Conservation (phyloP, 345 rosid species). For the Arabidopsis thaliana region DNA sequence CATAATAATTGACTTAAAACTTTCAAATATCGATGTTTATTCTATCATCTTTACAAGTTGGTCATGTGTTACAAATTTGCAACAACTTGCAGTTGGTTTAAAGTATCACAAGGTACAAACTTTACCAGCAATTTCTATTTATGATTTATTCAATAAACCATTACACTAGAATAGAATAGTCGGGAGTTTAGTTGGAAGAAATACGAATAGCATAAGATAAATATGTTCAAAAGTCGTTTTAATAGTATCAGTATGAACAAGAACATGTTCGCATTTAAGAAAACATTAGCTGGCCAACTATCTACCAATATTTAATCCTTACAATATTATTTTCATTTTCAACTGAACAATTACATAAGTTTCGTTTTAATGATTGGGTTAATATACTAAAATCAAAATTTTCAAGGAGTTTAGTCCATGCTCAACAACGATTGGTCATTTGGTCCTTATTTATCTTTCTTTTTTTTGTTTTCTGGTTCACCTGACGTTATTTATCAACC, state of each 20-base stretch:
- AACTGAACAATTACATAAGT: slow-evolving; percentile 19
- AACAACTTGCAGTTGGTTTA: slow-evolving; percentile 31
- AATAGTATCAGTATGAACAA: slow-evolving; percentile 11
- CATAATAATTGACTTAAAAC: neutral
- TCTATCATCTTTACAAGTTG: slow-evolving; percentile 7
- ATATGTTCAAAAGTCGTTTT: neutral
- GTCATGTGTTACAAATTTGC: slow-evolving; percentile 13
- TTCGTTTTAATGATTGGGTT: slow-evolving; percentile 20
- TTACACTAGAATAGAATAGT: neutral
- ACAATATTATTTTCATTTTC: neutral
- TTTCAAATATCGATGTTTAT: no score
- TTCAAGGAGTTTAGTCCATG: slow-evolving; percentile 1
- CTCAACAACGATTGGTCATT: slow-evolving; percentile 25
- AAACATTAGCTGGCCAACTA: slow-evolving; percentile 36
- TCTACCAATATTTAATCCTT: slow-evolving; percentile 16
- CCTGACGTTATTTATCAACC: slow-evolving; percentile 23
- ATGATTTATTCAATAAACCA: neutral
- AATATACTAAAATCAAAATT: neutral
- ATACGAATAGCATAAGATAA: neutral
- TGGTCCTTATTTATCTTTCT: slow-evolving; percentile 13
- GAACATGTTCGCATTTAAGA: slow-evolving; percentile 43
- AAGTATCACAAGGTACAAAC: neutral
- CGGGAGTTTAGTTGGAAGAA: neutral
- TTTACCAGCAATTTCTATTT: neutral
- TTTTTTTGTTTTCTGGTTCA: no score